phyloP scores from a whole-genome alignment of 768 basidiomycete genomes.

The Tylopilus intermedius region DNA sequence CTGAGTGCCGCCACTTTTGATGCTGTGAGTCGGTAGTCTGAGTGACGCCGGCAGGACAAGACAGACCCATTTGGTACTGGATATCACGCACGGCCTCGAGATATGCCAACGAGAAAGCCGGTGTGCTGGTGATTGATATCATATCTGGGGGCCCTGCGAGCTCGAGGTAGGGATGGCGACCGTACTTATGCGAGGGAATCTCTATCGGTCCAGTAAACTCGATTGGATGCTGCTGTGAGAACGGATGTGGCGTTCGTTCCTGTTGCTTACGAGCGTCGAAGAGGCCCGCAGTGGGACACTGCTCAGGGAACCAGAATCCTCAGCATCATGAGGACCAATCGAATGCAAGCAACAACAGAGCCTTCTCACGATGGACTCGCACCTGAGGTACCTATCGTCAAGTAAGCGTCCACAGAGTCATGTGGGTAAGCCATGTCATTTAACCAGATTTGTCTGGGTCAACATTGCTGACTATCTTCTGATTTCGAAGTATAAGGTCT shows the following conservation, averaged over 20 bases:
- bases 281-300: not conserved
- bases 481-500: not conserved
- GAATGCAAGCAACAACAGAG: not conserved
- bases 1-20: conserved; percentile 23
- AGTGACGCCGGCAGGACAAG: too few species aligned
- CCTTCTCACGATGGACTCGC: not conserved
- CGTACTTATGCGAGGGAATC: too few species aligned
- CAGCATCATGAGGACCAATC: not conserved
- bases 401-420: not conserved
- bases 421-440: not conserved
- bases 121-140: not conserved
- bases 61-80: conserved; percentile 11
- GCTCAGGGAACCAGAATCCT: not conserved
- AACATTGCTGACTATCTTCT: not conserved
- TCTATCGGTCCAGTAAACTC: not conserved
- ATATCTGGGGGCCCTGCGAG: conserved; percentile 1
- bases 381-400: not conserved
- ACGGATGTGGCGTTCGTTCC: not conserved
- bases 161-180: not conserved
- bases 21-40: not conserved
- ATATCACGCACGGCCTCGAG: conserved; percentile 6
- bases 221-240: not conserved
- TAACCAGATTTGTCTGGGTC: not conserved
- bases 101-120: conserved; percentile 1
- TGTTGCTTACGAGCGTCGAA: not conserved